Evolutionary conservation across 805 yeast genomes (phyloP).

Genomic region (Candida patagonica): DNA sequence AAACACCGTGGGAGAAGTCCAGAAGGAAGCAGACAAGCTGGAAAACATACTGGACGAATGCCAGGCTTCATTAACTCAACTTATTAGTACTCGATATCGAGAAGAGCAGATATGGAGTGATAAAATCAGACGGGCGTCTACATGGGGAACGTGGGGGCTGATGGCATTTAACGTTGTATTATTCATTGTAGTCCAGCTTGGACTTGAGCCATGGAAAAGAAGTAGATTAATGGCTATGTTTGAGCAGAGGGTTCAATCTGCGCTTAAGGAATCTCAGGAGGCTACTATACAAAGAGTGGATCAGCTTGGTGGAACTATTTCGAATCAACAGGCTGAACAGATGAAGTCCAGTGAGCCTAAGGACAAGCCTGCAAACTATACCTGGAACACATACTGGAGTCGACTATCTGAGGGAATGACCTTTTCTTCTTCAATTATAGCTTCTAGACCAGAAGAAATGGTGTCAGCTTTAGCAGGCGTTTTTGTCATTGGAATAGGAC

Average conservation of each 20-base stretch:
- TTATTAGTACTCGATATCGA: conserved; percentile 80
- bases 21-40: conserved; percentile 37
- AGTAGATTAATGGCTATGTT: conserved; percentile 70
- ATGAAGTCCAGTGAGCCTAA: too few relatives aligned
- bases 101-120: conserved; percentile 99
- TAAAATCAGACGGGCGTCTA: conserved; percentile 84
- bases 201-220: conserved; percentile 94
- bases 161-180: conserved; percentile 80
- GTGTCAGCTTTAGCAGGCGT: too few relatives aligned
- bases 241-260: conserved; percentile 62
- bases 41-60: conserved; percentile 61
- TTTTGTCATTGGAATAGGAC: too few relatives aligned
- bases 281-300: conserved; percentile 5
- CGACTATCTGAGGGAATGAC: too few relatives aligned
- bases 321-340: too few relatives aligned
- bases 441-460: too few relatives aligned
- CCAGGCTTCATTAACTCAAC: conserved; percentile 59
- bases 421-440: too few relatives aligned
- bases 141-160: conserved; percentile 91
- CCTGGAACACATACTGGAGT: too few relatives aligned
- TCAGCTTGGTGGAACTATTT: background rate
- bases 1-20: conserved; percentile 44
- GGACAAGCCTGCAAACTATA: too few relatives aligned
- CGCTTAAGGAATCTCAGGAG: conserved; percentile 9
- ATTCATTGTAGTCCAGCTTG: conserved; percentile 71